These are phyloP conservation scores for Zarea fungicola DNA, from an alignment of 2,329 filamentous ascomycete genomes.

Conservation along the genomic window DNA sequence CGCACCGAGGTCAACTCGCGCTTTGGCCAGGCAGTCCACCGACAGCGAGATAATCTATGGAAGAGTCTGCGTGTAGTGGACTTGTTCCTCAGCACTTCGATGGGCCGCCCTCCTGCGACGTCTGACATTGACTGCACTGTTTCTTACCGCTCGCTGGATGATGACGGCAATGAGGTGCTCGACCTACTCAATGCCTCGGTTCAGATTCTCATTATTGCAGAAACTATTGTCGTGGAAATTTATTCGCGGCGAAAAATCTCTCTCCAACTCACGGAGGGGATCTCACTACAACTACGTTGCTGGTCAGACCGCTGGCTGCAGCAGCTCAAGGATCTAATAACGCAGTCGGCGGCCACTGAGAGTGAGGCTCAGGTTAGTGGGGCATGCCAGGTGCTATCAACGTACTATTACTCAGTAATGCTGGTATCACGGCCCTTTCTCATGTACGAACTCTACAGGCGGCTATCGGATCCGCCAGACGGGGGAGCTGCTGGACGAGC, in stretches of 20 bases:
- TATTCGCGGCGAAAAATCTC: conserved; percentile 51
- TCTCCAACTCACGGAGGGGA: conserved; percentile 46
- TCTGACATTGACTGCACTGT: conserved; percentile 52
- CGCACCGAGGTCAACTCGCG: conserved; percentile 49
- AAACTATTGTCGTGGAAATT: conserved; percentile 46
- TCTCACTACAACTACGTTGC: conserved; percentile 46
- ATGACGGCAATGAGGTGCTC: conserved; percentile 33
- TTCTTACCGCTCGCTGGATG: conserved; percentile 34
- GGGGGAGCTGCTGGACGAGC: conserved; percentile 14
- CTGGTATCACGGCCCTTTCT: conserved; percentile 50
- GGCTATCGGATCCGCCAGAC: conserved; percentile 36
- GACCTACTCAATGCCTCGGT: conserved; percentile 47
- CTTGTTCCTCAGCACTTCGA: conserved; percentile 47
- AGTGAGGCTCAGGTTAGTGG: conserved; percentile 34
- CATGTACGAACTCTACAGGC: conserved; percentile 48
- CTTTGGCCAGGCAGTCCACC: conserved; percentile 39
- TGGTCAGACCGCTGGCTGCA: conserved; percentile 47
- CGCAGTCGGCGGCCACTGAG: conserved; percentile 17
- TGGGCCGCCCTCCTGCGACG: conserved; percentile 49
- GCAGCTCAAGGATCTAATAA: conserved; percentile 35
- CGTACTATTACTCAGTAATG: conserved; percentile 55
- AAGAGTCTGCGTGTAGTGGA: conserved; percentile 49
- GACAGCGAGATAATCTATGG: conserved; percentile 46
- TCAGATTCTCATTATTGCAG: conserved; percentile 47
- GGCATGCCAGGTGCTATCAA: conserved; percentile 46